Evolutionary conservation across 2,329 filamentous ascomycete genomes (phyloP), one percentile per base, ranked within the genome.

Genomic region (Penicillium decumbens): DNA sequence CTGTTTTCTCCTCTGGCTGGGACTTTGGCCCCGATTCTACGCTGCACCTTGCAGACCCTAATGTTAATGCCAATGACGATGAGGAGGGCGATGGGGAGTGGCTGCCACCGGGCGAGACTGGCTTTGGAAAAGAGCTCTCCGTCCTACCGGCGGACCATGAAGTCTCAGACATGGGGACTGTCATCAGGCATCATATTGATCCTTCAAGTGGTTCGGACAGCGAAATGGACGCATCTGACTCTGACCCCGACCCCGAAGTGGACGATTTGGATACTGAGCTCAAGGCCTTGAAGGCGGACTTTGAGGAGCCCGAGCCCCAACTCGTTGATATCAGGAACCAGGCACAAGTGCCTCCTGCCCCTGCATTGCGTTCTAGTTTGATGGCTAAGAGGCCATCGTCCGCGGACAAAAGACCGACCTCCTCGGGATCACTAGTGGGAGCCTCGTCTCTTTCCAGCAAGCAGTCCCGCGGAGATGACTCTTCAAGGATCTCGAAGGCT

Each of bases 181-280:
- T 71, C 8, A 69, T 71, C 44, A 62, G 67, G 33, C 67, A 70
- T 44, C 53, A 61, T 4, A 38, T 64, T 37, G 60, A 63, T 24
- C 61, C 68, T 27, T 44, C 58, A 8, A 56, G 62, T 2, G 60
- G 65, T 43, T 54, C 60, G 40, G 66, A 70, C 3, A 67, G 66
- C 25, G 68, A 68, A 35, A 55, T 47, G 5, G 62, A 40, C 38
- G 23, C n/a, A 15, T 24, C 65, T 8, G 46, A 55, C 13, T 24
- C 65, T 7, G 46, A 55, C 24, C 64, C 61, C 23, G 70, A 69
- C 4, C 44, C 57, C 30, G 66, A 69, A 12, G 64, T 61, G 13
- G 70, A 70, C 18, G 70, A 75, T 46, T 52, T 75, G 3, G 63
- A 64, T 10, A 68, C 75, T 24, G 76, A 79, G 47, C 63, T 77